Conservation (phyloP, 129 eudicot genomes). For the Artemisia tridentata region DNA sequence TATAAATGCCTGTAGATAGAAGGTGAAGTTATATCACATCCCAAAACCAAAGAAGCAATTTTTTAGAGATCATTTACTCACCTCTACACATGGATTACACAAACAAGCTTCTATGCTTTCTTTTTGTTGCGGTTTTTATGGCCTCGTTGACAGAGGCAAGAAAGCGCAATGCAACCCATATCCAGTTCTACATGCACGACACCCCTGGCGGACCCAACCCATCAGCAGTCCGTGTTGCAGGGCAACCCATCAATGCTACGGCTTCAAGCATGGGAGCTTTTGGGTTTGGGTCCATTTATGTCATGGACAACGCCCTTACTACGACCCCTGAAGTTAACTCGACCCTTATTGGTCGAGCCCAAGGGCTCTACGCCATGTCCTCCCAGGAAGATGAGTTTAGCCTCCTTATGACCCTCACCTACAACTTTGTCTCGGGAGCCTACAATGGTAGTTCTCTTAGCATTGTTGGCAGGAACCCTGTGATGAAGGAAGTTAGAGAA, state of each 20-base stretch:
- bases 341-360: constrained; percentile 50
- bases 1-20: neutral
- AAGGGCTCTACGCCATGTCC: constrained; percentile 39
- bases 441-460: constrained; percentile 44
- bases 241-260: constrained; percentile 20
- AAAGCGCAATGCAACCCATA: constrained; percentile 36
- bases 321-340: constrained; percentile 36
- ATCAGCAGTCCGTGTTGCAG: constrained; percentile 33
- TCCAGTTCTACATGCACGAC: constrained; percentile 71
- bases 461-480: constrained; percentile 36
- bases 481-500: constrained; percentile 34
- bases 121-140: constrained; percentile 11
- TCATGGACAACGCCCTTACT: constrained; percentile 45
- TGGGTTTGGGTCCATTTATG: constrained; percentile 30
- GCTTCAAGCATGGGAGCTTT: constrained; percentile 16
- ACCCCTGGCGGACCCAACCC: constrained; percentile 41
- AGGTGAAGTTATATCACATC: neutral
- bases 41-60: constrained; percentile 9
- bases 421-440: constrained; percentile 27
- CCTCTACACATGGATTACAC: constrained; percentile 16
- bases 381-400: constrained; percentile 22
- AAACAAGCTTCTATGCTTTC: constrained; percentile 1
- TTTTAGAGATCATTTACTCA: neutral
- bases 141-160: constrained; percentile 22
- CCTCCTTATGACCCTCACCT: constrained; percentile 40